Evolutionary conservation across 768 basidiomycete genomes (phyloP).

Genomic region (Bullera alba): DNA sequence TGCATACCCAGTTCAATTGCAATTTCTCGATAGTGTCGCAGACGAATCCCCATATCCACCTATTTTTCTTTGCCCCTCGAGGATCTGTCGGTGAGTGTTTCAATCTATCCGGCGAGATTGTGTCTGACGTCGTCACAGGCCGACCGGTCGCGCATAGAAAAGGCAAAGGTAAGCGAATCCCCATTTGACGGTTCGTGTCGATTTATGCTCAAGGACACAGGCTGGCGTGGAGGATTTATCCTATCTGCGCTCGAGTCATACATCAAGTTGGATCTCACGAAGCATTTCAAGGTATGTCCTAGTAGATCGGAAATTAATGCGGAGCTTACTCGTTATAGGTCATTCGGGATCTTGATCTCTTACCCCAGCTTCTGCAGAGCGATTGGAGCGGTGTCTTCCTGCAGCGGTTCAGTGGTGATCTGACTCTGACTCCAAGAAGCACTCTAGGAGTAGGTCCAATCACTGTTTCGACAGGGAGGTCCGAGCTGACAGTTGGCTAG

Average conservation of each 20-base stretch:
- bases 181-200: not conserved
- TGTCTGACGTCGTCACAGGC: constrained; percentile 67
- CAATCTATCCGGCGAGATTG: too few relatives aligned
- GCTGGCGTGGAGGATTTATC: constrained; percentile 92
- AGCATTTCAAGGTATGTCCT: constrained; percentile 75
- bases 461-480: constrained; percentile 1
- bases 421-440: constrained; percentile 54
- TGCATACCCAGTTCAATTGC: constrained; percentile 55
- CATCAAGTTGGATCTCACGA: constrained; percentile 89
- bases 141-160: constrained; percentile 90
- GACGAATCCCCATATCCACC: constrained; percentile 74
- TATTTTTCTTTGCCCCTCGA: constrained; percentile 82
- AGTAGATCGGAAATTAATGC: not conserved
- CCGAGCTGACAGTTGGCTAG: constrained; percentile 47
- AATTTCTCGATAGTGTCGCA: constrained; percentile 91
- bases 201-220: constrained; percentile 37
- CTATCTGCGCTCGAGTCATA: constrained; percentile 89
- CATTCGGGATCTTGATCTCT: constrained; percentile 89
- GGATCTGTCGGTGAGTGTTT: constrained; percentile 39
- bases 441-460: constrained; percentile 56
- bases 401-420: constrained; percentile 67
- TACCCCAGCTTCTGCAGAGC: constrained; percentile 85
- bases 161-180: constrained; percentile 61
- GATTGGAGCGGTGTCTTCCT: constrained; percentile 97
- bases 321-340: constrained; percentile 49